Evolutionary conservation across 768 basidiomycete genomes (phyloP).

Genomic region (Sistotremastrum niveocremeum): DNA sequence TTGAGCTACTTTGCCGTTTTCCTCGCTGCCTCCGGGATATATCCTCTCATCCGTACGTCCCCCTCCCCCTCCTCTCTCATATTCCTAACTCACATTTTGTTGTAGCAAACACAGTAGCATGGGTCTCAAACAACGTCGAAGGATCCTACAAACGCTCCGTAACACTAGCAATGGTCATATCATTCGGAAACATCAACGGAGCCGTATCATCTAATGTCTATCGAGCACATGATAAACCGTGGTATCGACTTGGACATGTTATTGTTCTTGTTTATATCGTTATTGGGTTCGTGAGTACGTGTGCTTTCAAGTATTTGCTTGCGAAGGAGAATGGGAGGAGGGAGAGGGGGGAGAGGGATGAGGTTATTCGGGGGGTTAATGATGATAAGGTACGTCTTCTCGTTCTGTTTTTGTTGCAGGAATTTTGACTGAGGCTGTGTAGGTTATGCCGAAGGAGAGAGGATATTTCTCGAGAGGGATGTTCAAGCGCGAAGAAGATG

Average conservation of each 20-base stretch:
- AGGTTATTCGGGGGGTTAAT: conserved; percentile 41
- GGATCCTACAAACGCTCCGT: conserved; percentile 68
- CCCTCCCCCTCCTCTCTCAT: background rate
- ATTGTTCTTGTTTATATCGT: conserved; percentile 63
- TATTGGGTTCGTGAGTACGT: conserved; percentile 40
- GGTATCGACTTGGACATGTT: conserved; percentile 49
- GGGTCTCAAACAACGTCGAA: conserved; percentile 60
- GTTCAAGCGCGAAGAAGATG: conserved; percentile 29
- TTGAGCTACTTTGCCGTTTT: conserved; percentile 64
- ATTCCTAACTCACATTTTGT: background rate
- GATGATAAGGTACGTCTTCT: conserved; percentile 21
- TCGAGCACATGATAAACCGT: conserved; percentile 49
- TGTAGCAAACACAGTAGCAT: conserved; percentile 49
- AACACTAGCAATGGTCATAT: conserved; percentile 54
- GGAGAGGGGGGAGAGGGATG: conserved; percentile 55
- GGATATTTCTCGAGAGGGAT: conserved; percentile 28
- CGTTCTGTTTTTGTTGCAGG: too few species aligned
- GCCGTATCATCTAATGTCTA: conserved; percentile 72
- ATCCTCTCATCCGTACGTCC: conserved; percentile 53
- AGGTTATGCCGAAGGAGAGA: conserved; percentile 20
- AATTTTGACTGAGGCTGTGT: conserved; percentile 7
- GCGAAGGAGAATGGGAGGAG: conserved; percentile 50
- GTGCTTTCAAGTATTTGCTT: conserved; percentile 28
- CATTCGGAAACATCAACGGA: conserved; percentile 59
- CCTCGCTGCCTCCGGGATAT: conserved; percentile 64